Percentiles rank a stretch among this genome's conserved stretches.
Evolutionary conservation across 2,329 filamentous ascomycete species (phyloP).

Genomic region (Nemania sp.): DNA sequence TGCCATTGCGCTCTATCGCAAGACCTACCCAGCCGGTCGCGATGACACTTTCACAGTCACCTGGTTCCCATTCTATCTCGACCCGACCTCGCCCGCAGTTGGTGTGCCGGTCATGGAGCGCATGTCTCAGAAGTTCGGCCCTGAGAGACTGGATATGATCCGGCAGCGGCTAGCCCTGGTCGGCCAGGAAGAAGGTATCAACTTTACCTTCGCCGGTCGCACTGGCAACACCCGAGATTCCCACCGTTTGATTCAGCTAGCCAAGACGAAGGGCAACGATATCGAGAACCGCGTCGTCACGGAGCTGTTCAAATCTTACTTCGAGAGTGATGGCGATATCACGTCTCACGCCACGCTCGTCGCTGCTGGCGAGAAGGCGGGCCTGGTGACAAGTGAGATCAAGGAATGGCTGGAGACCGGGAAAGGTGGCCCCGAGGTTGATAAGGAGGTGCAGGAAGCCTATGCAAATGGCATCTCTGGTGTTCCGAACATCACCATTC

Average conservation of each 20-base stretch:
- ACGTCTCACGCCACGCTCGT: slow-evolving; percentile 54
- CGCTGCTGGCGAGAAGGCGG: slow-evolving; percentile 53
- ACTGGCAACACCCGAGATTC: slow-evolving; percentile 80
- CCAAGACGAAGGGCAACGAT: slow-evolving; percentile 53
- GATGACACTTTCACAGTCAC: slow-evolving; percentile 72
- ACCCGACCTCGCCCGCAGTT: slow-evolving; percentile 61
- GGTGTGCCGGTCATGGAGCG: slow-evolving; percentile 54
- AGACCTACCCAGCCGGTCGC: slow-evolving; percentile 59
- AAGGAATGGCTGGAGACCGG: slow-evolving; percentile 40
- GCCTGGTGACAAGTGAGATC: slow-evolving; percentile 54
- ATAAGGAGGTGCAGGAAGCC: slow-evolving; percentile 52
- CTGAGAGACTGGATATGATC: slow-evolving; percentile 61
- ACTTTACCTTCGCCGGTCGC: slow-evolving; percentile 72
- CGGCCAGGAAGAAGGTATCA: slow-evolving; percentile 69
- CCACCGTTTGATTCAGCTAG: slow-evolving; percentile 76
- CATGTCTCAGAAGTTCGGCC: slow-evolving; percentile 69
- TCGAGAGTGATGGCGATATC: slow-evolving; percentile 63
- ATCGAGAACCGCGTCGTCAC: slow-evolving; percentile 62
- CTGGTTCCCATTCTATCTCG: slow-evolving; percentile 83
- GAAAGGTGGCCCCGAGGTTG: slow-evolving; percentile 52
- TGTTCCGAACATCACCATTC: slow-evolving; percentile 71
- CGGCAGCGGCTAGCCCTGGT: slow-evolving; percentile 59
- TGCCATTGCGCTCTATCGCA: slow-evolving; percentile 70
- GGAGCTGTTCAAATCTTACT: slow-evolving; percentile 62
- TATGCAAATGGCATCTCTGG: slow-evolving; percentile 57